A percentile compares a stretch with the other conserved stretches of the same genome.
These are phyloP conservation scores for Debaryomyces hansenii DNA, from an alignment of 805 yeast genomes.

Conservation along the genomic window DNA sequence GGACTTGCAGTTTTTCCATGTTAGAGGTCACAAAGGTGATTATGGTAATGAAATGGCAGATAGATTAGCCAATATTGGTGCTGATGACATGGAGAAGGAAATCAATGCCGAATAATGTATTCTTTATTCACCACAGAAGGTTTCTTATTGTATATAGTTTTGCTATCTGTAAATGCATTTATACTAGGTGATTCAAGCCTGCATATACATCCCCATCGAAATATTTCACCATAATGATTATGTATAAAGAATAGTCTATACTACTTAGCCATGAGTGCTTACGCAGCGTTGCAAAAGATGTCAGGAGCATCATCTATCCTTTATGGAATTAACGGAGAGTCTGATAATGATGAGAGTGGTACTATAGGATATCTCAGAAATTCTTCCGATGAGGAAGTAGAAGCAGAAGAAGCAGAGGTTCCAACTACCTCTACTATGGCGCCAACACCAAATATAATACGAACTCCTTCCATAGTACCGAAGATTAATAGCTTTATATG, in stretches of 20 bases:
- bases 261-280: constrained; percentile 28
- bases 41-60: constrained; percentile 81
- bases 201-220: neutral
- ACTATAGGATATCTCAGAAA: constrained; percentile 23
- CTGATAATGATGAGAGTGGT: constrained; percentile 15
- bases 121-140: neutral
- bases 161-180: neutral
- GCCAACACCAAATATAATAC: constrained; percentile 1
- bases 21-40: constrained; percentile 69
- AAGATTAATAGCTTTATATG: neutral
- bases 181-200: neutral
- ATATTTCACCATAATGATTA: neutral
- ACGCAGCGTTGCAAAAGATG: constrained; percentile 27
- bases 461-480: neutral
- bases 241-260: neutral
- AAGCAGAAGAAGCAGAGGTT: constrained; percentile 3
- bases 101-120: neutral
- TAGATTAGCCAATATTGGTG: constrained; percentile 66
- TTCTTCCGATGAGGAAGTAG: constrained; percentile 23
- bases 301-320: constrained; percentile 10
- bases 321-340: constrained; percentile 13
- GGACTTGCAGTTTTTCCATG: constrained; percentile 47
- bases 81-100: constrained; percentile 29
- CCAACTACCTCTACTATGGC: neutral
- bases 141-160: neutral